phyloP scores from a whole-genome alignment of 176 grass and related monocot species.

The Pharus latifolius region DNA sequence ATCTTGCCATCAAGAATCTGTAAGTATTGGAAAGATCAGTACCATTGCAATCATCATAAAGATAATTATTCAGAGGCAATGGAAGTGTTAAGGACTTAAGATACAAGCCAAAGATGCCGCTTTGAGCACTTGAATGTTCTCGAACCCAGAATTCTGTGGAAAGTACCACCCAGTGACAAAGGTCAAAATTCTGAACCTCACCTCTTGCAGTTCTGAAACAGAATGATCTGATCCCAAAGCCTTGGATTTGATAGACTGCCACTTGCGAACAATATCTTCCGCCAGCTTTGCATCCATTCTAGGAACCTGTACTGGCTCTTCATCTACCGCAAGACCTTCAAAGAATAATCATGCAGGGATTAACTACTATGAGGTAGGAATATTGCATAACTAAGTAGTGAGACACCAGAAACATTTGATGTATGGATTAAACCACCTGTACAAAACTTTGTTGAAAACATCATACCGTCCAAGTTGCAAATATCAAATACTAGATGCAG shows the following conservation, averaged over 20 bases:
- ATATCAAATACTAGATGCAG: no score
- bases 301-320: slow-evolving; percentile 33
- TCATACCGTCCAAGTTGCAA: not conserved
- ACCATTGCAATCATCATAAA: no score
- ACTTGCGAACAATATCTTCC: slow-evolving; percentile 67
- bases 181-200: slow-evolving; percentile 9
- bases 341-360: not conserved
- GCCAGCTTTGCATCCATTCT: slow-evolving; percentile 80
- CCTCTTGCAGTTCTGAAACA: slow-evolving; percentile 54
- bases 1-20: slow-evolving; percentile 77
- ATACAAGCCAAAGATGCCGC: not conserved
- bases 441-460: not conserved
- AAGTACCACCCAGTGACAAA: not conserved
- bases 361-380: not conserved
- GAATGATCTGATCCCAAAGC: slow-evolving; percentile 75
- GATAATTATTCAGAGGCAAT: not conserved
- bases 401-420: not conserved
- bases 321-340: slow-evolving; percentile 27
- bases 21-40: not conserved
- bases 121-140: not conserved
- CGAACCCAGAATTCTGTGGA: not conserved
- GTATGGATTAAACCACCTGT: not conserved
- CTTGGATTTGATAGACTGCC: slow-evolving; percentile 85
- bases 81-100: not conserved
- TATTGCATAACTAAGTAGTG: not conserved